Base-by-base conservation (phyloP, 371 early-diverging fungal species). In the Mucor sp. region DNA sequence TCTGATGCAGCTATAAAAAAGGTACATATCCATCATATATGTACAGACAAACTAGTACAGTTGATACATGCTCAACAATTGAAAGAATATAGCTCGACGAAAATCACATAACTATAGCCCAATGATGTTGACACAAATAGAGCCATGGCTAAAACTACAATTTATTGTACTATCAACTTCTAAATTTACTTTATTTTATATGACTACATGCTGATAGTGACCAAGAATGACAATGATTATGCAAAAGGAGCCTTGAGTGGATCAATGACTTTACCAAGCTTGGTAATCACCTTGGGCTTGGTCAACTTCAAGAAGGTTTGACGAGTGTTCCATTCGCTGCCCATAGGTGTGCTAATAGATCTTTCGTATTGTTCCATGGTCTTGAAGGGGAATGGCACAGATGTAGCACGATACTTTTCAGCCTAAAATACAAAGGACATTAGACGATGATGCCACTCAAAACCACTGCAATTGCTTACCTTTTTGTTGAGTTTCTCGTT, bases 291-390 rank as follows among this genome's bases (percentile, higher is more conserved):
- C 47, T 89, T 83, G 17, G 99, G 99, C 80, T 89, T 86, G 58
- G 91, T 90, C 64, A 88, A 70, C 80, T 90, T 90, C 33, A 83
- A 75, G 82, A 90, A 89, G 5, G 91, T 83, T 56, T 82, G 75
- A 33, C 87, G 79, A 4, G 99, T 91, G 74, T 95, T 96, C 98
- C 98, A 98, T 82, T 98, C 97, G 68, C 86, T 88, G 60, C 98
- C 98, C n/a, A 98, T 73, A 55, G 98, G 97, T 50, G 88, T 80
- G 43, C 88, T 87, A 62, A 97, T 79, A 21, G 89, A 89, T 58
- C 89, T 85, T 73, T 97, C 96, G 80, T 96, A 97, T 80, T 97
- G 96, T 65, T 92, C 91, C 68, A 85, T 77, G 5, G 81, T 93
- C 71, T 89, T 88, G 84, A 89, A 97, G n/a, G 94, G 94, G 81